Base-by-base conservation (phyloP, 2,329 filamentous ascomycete genomes). In the Pseudocercospora fijiensis region DNA sequence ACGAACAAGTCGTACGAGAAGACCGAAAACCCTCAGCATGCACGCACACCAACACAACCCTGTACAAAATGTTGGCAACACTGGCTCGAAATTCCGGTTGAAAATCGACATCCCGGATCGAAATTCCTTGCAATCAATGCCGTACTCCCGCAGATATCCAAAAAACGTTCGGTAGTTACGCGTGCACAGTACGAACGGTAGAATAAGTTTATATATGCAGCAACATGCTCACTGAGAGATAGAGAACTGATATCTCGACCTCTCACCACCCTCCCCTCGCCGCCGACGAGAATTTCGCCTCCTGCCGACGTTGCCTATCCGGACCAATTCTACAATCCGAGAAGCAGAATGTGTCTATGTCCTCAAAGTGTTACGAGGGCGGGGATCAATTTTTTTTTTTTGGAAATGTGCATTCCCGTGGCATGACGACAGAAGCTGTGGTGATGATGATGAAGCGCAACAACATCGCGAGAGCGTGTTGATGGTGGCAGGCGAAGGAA, bases 271-370 rank as follows among this genome's bases (percentile, higher is more conserved):
- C 62, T 1, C 51, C 56, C 16, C 41, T 71, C 10, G 52, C 63
- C 11, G 55, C 53, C 1, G 64, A 67, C n/a, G 56, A 43, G 6
- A 57, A 67, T 45, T 72, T 72, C 59, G 60, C 61, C 37, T 70
- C 55, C 59, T 74, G 72, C 41, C 58, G 33, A 61, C 0, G 43
- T 11, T 4, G 73, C 70, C 62, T 60, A 63, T 8, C 70, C 67
- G 0, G 72, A 71, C 3, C 71, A 72, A 24, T 56, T 70, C 20
- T 71, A 72, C 26, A n/a, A n/a, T n/a, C n/a, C n/a, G n/a, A n/a
- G n/a, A n/a, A n/a, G n/a, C n/a, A n/a, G n/a, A n/a, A n/a, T n/a
- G n/a, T n/a, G n/a, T n/a, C n/a, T n/a, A n/a, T n/a, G n/a, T n/a
- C n/a, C n/a, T n/a, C n/a, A n/a, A n/a, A n/a, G n/a, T n/a, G n/a